These are phyloP conservation scores for Paramecium caudatum DNA, from an alignment of 73 alveolate species.

Conservation along the genomic window DNA sequence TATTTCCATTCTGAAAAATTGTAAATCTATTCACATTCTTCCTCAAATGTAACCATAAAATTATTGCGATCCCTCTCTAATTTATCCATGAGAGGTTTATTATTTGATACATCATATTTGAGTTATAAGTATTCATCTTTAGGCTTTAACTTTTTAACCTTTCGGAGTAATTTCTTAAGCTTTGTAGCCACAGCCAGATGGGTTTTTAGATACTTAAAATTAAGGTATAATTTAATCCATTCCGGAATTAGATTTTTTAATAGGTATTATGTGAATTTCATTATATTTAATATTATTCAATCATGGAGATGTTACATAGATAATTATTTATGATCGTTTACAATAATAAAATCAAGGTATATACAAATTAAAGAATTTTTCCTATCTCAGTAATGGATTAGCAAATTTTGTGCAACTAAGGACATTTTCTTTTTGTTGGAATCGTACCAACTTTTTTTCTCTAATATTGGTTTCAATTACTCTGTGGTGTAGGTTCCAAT, in stretches of 20 bases:
- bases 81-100: slow-evolving; percentile 8
- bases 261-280: slow-evolving; percentile 62
- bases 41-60: neutral
- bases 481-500: neutral
- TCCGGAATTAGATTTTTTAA: slow-evolving; percentile 50
- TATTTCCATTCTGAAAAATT: slow-evolving; percentile 4
- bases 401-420: neutral
- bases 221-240: slow-evolving; percentile 56
- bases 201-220: slow-evolving; percentile 27
- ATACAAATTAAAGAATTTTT: neutral
- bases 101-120: neutral
- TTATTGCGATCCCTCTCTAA: neutral
- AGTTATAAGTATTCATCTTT: slow-evolving; percentile 41
- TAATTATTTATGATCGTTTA: neutral
- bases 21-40: neutral
- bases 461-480: neutral
- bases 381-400: neutral
- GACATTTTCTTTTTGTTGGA: neutral
- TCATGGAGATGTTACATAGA: neutral
- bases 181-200: slow-evolving; percentile 7
- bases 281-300: neutral
- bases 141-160: neutral
- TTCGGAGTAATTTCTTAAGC: neutral
- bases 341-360: neutral
- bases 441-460: neutral